Conservation (phyloP, 2,329 filamentous ascomycete genomes). For the Arachnomyces sp. region DNA sequence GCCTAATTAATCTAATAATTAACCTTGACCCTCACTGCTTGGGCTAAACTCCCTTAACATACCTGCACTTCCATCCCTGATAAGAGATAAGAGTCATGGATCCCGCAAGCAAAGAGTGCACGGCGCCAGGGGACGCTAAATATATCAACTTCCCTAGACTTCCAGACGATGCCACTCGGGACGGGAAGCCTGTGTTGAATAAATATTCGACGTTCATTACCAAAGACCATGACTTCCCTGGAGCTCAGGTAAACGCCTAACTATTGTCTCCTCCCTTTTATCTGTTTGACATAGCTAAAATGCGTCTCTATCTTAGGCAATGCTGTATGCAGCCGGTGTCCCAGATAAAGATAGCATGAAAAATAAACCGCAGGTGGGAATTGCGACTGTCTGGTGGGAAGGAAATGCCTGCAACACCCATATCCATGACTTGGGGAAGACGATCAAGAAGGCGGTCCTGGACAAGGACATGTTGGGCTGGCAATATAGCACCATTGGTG, state of each 20-base stretch:
- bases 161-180: slow-evolving; percentile 42
- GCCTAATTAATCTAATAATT: too few relatives aligned
- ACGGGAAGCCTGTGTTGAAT: slow-evolving; percentile 64
- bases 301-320: slow-evolving; percentile 51
- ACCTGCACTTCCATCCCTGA: too few relatives aligned
- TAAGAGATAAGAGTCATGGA: too few relatives aligned
- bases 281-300: slow-evolving; percentile 4
- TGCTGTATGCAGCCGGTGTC: slow-evolving; percentile 90
- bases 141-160: slow-evolving; percentile 52
- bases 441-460: slow-evolving; percentile 72
- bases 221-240: slow-evolving; percentile 79
- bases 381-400: slow-evolving; percentile 94
- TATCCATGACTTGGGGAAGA: slow-evolving; percentile 80
- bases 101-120: slow-evolving; percentile 8
- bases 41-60: too few relatives aligned
- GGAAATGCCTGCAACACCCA: slow-evolving; percentile 81
- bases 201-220: slow-evolving; percentile 79
- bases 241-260: slow-evolving; percentile 59
- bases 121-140: slow-evolving; percentile 36
- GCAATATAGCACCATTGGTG: slow-evolving; percentile 88
- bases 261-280: not conserved
- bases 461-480: slow-evolving; percentile 84
- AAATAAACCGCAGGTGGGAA: slow-evolving; percentile 79
- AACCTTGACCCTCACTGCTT: too few relatives aligned
- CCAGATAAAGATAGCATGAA: slow-evolving; percentile 79